Evolutionary conservation across 306 rosid genomes (phyloP).

Genomic region (Argentina anserina): DNA sequence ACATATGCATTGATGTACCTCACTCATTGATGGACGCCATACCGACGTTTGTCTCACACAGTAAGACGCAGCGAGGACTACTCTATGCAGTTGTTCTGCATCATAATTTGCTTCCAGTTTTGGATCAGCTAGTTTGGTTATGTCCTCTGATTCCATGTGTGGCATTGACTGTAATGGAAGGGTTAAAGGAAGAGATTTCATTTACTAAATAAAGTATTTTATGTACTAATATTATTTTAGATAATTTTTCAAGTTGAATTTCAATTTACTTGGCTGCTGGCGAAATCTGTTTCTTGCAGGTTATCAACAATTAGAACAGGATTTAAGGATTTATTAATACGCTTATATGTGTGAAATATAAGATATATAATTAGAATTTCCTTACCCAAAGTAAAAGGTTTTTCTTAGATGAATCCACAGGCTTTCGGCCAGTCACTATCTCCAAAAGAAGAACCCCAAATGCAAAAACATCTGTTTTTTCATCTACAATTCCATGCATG

Average conservation of each 20-base stretch:
- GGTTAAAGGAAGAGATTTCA: too few relatives aligned
- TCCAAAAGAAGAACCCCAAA: slow-evolving; percentile 85
- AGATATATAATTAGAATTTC: background rate
- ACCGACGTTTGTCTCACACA: slow-evolving; percentile 73
- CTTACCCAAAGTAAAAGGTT: slow-evolving; percentile 88
- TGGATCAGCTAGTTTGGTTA: slow-evolving; percentile 64
- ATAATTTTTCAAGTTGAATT: background rate
- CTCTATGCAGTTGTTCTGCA: slow-evolving; percentile 51
- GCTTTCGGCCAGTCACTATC: slow-evolving; percentile 80
- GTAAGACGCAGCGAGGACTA: slow-evolving; percentile 71
- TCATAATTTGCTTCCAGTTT: slow-evolving; percentile 62
- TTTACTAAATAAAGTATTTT: background rate
- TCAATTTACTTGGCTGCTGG: background rate
- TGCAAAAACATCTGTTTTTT: slow-evolving; percentile 81
- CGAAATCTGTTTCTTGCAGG: background rate
- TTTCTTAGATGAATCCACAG: slow-evolving; percentile 81
- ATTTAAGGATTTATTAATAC: background rate
- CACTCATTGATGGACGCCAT: slow-evolving; percentile 78
- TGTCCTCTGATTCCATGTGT: slow-evolving; percentile 70
- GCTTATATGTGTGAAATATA: background rate
- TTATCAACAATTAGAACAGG: background rate
- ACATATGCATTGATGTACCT: slow-evolving; percentile 40
- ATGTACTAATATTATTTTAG: background rate
- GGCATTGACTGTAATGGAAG: slow-evolving; percentile 60
- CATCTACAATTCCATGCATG: slow-evolving; percentile 93